Evolutionary conservation across 2,329 filamentous ascomycete genomes (phyloP), one percentile per base, ranked within the genome.

Genomic region (Nectriaceae sp.): DNA sequence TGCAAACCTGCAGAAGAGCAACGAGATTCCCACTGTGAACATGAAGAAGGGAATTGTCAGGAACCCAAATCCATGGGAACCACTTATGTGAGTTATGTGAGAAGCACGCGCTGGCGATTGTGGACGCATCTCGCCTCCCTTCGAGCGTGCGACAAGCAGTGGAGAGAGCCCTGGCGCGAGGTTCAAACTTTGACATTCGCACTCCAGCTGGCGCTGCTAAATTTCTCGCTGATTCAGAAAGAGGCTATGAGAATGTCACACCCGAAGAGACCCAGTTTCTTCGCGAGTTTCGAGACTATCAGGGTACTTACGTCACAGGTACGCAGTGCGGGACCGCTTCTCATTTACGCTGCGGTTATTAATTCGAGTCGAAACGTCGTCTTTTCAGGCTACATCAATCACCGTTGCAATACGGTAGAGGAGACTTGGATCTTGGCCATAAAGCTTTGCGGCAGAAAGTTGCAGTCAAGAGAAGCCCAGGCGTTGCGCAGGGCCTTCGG

Each of bases 331-430:
- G 42, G 42, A 35, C 29, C 42, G 19, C 29, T 44, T 20, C 24
- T 44, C 10, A 37, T 44, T 26, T 26, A 37, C 20, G 29, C 29
- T 26, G 29, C 42, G 18, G 26, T 44, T 20, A 19, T 44, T 26
- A 19, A 44, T 36, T 13, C 29, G 26, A 11, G 19, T 15, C 42
- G 42, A 35, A 19, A 44, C 21, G 20, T 44, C 21, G 42, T 44
- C 21, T 44, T 35, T 21, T 11, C 24, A 36, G 21, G 26, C 26
- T 36, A 44, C 24, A 44, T 44, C 20, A 35, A 44, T 26, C 29
- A 44, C 20, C 24, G 20, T 21, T 44, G 42, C 29, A 21, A 24
- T 11, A 36, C 29, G 16, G 42, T 44, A 6, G 42, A 35, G 5
- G 42, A 37, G 24, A 11, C 36, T 16, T 44, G 42, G 24, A 35